A percentile compares a stretch with the other conserved stretches of the same genome.
Conservation (phyloP, 768 basidiomycete species). For the Lentinula sp. region DNA sequence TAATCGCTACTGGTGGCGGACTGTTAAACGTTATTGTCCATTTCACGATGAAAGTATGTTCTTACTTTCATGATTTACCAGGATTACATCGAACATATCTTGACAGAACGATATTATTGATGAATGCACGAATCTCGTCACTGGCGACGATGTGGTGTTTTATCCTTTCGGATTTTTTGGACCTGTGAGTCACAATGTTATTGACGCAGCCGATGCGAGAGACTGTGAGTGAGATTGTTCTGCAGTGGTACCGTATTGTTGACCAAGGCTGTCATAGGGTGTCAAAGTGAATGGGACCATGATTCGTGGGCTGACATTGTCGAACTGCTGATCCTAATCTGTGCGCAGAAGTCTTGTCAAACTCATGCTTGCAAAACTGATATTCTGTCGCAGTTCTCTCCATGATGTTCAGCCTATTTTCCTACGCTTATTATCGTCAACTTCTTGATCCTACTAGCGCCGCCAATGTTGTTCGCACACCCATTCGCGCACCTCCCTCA, state of each 20-base stretch:
- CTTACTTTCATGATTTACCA: not conserved
- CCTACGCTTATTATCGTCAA: constrained; percentile 73
- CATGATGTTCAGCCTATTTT: constrained; percentile 56
- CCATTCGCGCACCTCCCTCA: constrained; percentile 30
- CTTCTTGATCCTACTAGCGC: constrained; percentile 59
- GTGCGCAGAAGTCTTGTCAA: constrained; percentile 33
- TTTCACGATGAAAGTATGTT: constrained; percentile 58
- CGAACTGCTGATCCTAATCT: constrained; percentile 47
- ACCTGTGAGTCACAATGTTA: constrained; percentile 22
- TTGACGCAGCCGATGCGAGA: constrained; percentile 33
- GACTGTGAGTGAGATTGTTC: constrained; percentile 32
- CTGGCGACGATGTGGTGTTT: constrained; percentile 20
- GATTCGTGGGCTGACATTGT: constrained; percentile 69
- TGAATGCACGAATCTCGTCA: constrained; percentile 42
- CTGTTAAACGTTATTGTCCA: constrained; percentile 57
- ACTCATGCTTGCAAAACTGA: not conserved
- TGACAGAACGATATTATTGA: constrained; percentile 49
- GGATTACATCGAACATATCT: not conserved
- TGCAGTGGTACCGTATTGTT: not conserved
- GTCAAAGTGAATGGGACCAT: constrained; percentile 50
- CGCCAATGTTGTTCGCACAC: constrained; percentile 44
- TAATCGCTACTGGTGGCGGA: constrained; percentile 45
- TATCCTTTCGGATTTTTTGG: constrained; percentile 54
- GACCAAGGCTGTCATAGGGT: constrained; percentile 40
- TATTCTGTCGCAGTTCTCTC: constrained; percentile 38